phyloP scores from a whole-genome alignment of 2,329 filamentous ascomycete genomes.

The Cercospora sp. region DNA sequence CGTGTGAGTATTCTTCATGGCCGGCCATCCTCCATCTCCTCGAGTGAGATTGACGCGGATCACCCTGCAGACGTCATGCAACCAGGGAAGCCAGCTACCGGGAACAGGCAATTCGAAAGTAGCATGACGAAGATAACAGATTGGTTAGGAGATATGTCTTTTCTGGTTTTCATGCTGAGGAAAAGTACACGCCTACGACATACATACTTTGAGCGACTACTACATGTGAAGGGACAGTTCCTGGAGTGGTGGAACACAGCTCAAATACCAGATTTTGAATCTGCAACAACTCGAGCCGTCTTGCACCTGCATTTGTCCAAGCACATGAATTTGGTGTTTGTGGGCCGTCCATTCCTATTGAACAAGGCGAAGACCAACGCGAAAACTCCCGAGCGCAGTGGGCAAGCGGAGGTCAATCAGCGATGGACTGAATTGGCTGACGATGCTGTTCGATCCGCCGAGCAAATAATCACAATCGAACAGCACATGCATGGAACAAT shows the following conservation, averaged over 20 bases:
- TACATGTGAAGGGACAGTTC: slow-evolving; percentile 19
- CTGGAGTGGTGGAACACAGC: slow-evolving; percentile 18
- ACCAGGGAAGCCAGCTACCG: neutral
- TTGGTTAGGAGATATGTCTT: slow-evolving; percentile 22
- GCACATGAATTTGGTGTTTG: slow-evolving; percentile 21
- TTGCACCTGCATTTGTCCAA: slow-evolving; percentile 19
- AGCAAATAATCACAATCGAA: slow-evolving; percentile 33
- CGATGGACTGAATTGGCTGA: slow-evolving; percentile 27
- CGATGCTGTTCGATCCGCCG: slow-evolving; percentile 35
- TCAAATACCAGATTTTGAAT: slow-evolving; percentile 7
- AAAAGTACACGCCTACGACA: slow-evolving; percentile 18
- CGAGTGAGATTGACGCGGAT: slow-evolving; percentile 56
- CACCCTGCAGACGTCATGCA: slow-evolving; percentile 43
- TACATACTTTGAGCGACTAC: slow-evolving; percentile 21
- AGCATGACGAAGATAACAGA: slow-evolving; percentile 20
- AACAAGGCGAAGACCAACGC: slow-evolving; percentile 8
- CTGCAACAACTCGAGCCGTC: slow-evolving; percentile 12
- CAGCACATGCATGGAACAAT: slow-evolving; percentile 29
- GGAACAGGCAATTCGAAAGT: slow-evolving; percentile 17
- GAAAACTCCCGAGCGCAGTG: neutral
- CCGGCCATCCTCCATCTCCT: slow-evolving; percentile 55
- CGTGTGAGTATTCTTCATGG: slow-evolving; percentile 60
- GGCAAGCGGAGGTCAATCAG: slow-evolving; percentile 5
- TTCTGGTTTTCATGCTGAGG: slow-evolving; percentile 20
- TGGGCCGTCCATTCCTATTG: slow-evolving; percentile 25